These are phyloP conservation scores for Penicillium sp. DNA, from an alignment of 2,329 filamentous ascomycete genomes.

Conservation along the genomic window DNA sequence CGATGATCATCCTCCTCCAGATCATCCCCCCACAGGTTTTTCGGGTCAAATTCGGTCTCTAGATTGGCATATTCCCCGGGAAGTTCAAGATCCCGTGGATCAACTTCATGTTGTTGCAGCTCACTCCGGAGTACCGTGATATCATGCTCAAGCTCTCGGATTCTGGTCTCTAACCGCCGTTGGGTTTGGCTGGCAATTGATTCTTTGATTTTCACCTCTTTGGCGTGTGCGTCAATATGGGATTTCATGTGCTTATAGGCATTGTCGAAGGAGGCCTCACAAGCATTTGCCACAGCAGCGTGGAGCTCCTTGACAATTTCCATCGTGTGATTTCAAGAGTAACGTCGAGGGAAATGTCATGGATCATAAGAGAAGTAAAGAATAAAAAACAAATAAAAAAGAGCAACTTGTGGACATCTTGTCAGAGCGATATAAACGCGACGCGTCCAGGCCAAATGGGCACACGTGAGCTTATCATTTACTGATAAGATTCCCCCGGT, in stretches of 20 bases:
- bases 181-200: conserved; percentile 21
- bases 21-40: conserved; percentile 13
- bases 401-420: not conserved
- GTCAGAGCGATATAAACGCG: not conserved
- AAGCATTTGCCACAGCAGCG: conserved; percentile 25
- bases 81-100: conserved; percentile 5
- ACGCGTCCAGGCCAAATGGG: conserved; percentile 9
- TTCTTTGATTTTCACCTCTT: conserved; percentile 23
- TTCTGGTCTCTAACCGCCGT: conserved; percentile 13
- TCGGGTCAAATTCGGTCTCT: conserved; percentile 7
- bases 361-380: not conserved
- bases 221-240: conserved; percentile 23
- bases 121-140: conserved; percentile 22
- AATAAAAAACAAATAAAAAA: not conserved
- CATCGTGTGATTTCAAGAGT: conserved; percentile 17
- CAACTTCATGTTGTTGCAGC: conserved; percentile 15
- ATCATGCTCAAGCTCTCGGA: conserved; percentile 23
- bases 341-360: not conserved
- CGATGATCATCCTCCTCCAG: conserved; percentile 21
- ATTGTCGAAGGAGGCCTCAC: conserved; percentile 28
- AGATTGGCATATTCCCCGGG: conserved; percentile 6
- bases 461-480: conserved; percentile 8
- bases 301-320: conserved; percentile 33
- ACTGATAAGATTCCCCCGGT: not conserved
- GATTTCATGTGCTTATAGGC: conserved; percentile 27